Base-by-base conservation (phyloP, 106 monocot species). In the Chionographis japonica region DNA sequence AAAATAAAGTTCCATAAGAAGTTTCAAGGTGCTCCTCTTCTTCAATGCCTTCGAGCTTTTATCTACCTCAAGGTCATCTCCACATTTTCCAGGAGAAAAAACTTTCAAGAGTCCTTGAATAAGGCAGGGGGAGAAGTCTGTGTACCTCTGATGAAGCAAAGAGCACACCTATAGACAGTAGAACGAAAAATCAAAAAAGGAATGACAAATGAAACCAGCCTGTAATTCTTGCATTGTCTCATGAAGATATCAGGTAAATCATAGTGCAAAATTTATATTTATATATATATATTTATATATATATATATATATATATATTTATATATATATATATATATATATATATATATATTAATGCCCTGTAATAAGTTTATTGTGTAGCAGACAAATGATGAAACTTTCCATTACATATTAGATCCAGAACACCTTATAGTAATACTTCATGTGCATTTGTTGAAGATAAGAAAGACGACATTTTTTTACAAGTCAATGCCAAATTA, bases 121-220 rank as follows among this genome's bases (percentile, higher is more conserved):
- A 74, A 95, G 82, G 74, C 80, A 89, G 62, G 89, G 84, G 11
- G 95, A 92, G 69, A 95, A 95, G 49, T 95, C 95, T 61, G 71
- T 89, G 88, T 89, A 95, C 73, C 95, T 86, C 71, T 95, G 95
- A 82, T 95, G 95, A 56, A 95, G 86, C 73, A 95, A 82, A 38
- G 95, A 95, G 68, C 92, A 95, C 37, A 90, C 83, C 89, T 90
- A 82, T 55, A 81, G 66, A 46, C 9, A 46, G 2, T 1, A 68
- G 27, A 63, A 64, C 57, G 8, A 41, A 41, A 16, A 50, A 40
- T 16, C 17, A 56, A 1, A 27, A 57, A 20, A 41, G 12, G 15
- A 51, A 46, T 46, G 68, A 0, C n/a, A 35, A 3, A 54, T 40
- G 52, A 57, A 10, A 52, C 17, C 50, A 63, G 61, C 69, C 65